Evolutionary conservation across 352 stramenopile species (phyloP).

Genomic region (Plasmopara muralis): DNA sequence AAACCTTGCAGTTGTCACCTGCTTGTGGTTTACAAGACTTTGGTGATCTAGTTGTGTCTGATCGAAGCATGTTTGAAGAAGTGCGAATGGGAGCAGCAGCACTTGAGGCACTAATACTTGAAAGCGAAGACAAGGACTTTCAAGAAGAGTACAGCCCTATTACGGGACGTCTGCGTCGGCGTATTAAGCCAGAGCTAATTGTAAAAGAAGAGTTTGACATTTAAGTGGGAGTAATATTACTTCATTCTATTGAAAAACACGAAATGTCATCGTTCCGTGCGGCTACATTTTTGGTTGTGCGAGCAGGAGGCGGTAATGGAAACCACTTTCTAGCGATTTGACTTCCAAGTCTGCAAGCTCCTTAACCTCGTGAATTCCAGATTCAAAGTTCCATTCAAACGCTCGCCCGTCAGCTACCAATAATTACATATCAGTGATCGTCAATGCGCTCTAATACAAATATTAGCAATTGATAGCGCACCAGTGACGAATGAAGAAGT

Average conservation of each 20-base stretch:
- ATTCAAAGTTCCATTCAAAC: slow-evolving; percentile 71
- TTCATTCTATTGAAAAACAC: slow-evolving; percentile 20
- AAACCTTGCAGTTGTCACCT: slow-evolving; percentile 18
- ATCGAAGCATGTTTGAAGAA: slow-evolving; percentile 27
- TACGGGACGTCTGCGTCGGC: slow-evolving; percentile 32
- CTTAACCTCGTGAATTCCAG: slow-evolving; percentile 42
- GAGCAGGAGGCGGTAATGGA: slow-evolving; percentile 63
- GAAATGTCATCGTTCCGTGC: slow-evolving; percentile 11
- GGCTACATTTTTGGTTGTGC: slow-evolving; percentile 25
- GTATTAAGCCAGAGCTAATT: slow-evolving; percentile 48
- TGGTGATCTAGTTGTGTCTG: slow-evolving; percentile 36
- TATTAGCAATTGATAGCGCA: slow-evolving; percentile 9
- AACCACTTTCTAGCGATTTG: slow-evolving; percentile 61
- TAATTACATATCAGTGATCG: background rate
- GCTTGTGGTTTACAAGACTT: slow-evolving; percentile 32
- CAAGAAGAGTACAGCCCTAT: slow-evolving; percentile 24
- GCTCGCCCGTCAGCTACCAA: slow-evolving; percentile 42
- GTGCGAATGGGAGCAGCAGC: slow-evolving; percentile 10
- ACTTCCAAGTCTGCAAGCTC: slow-evolving; percentile 37
- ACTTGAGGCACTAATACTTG: slow-evolving; percentile 17
- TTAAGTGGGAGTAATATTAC: slow-evolving; percentile 28
- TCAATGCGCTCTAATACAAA: background rate
- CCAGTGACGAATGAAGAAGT: slow-evolving; percentile 63
- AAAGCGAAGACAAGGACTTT: slow-evolving; percentile 19
- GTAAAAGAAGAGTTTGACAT: slow-evolving; percentile 53